These are phyloP conservation scores for Lasiodiplodia sp. DNA, from an alignment of 2,329 filamentous ascomycete species.

Conservation along the genomic window DNA sequence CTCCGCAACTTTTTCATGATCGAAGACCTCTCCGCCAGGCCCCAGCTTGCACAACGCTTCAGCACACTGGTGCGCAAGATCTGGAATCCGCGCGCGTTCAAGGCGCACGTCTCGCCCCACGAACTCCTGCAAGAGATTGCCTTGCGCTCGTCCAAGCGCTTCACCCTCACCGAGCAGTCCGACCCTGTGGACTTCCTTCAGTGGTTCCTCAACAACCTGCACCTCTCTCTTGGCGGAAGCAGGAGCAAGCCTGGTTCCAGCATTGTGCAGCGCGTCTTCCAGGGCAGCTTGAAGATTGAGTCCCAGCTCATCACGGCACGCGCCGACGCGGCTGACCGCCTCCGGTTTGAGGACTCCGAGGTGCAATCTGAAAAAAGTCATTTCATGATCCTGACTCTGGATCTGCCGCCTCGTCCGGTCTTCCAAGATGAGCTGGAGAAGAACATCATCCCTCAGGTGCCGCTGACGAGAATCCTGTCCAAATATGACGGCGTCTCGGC, in stretches of 20 bases:
- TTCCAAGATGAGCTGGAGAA: constrained; percentile 95
- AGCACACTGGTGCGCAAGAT: constrained; percentile 93
- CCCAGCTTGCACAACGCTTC: constrained; percentile 87
- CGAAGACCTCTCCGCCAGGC: constrained; percentile 75
- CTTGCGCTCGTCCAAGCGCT: constrained; percentile 87
- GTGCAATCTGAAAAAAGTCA: constrained; percentile 79
- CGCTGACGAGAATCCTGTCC: constrained; percentile 75
- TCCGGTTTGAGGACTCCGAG: constrained; percentile 92
- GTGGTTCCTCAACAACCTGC: constrained; percentile 97
- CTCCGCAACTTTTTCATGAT: constrained; percentile 92
- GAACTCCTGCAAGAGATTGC: constrained; percentile 96
- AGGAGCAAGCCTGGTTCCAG: constrained; percentile 84
- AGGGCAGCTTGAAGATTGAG: constrained; percentile 90
- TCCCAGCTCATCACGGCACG: constrained; percentile 93
- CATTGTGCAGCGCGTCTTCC: constrained; percentile 91
- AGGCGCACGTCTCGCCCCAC: constrained; percentile 94
- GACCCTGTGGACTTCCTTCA: constrained; percentile 96
- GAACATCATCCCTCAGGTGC: constrained; percentile 95
- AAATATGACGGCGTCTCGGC: constrained; percentile 92
- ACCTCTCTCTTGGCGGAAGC: constrained; percentile 88
- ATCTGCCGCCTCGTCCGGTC: constrained; percentile 87
- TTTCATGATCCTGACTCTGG: constrained; percentile 91
- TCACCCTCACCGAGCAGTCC: constrained; percentile 87
- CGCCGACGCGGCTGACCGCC: constrained; percentile 82
- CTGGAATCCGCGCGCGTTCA: constrained; percentile 97